phyloP scores from a whole-genome alignment of 768 basidiomycete species.

The Epithele typhae region DNA sequence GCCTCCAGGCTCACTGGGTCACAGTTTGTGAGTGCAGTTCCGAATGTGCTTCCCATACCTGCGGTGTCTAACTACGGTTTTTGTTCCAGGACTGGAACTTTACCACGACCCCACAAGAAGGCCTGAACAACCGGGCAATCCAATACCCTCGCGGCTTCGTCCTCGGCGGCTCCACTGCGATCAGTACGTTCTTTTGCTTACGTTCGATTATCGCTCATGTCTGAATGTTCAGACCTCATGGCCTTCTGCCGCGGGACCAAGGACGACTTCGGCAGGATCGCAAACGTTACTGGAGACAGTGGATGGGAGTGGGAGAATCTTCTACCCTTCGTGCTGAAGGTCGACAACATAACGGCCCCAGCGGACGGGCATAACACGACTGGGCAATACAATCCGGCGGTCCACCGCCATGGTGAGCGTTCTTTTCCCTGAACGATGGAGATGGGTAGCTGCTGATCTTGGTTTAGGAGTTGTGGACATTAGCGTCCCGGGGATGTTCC shows the following conservation, averaged over 20 bases:
- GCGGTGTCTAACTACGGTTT: not conserved
- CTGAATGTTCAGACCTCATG: not conserved
- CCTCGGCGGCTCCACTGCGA: slow-evolving; percentile 21
- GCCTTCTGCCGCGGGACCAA: not conserved
- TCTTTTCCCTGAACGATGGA: not conserved
- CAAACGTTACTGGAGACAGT: not conserved
- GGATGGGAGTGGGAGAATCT: slow-evolving; percentile 3
- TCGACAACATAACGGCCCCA: not conserved
- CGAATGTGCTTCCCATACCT: not conserved
- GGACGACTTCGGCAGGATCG: slow-evolving; percentile 1
- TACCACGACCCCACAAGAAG: slow-evolving; percentile 20
- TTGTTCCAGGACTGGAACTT: slow-evolving; percentile 20
- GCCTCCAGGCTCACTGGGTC: not conserved
- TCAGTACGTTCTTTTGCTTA: slow-evolving; percentile 16
- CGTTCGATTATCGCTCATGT: no score
- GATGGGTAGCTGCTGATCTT: not conserved
- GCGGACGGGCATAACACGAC: no score
- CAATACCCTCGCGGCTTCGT: slow-evolving; percentile 20
- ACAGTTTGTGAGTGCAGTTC: not conserved
- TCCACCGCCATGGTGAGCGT: not conserved
- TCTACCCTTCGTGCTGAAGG: slow-evolving; percentile 1
- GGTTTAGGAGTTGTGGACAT: not conserved
- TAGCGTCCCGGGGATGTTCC: not conserved
- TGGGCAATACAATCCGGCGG: no score
- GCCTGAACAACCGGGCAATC: slow-evolving; percentile 15